Base-by-base conservation (phyloP, 2,329 filamentous ascomycete species). In the Penicillium griseofulvum region DNA sequence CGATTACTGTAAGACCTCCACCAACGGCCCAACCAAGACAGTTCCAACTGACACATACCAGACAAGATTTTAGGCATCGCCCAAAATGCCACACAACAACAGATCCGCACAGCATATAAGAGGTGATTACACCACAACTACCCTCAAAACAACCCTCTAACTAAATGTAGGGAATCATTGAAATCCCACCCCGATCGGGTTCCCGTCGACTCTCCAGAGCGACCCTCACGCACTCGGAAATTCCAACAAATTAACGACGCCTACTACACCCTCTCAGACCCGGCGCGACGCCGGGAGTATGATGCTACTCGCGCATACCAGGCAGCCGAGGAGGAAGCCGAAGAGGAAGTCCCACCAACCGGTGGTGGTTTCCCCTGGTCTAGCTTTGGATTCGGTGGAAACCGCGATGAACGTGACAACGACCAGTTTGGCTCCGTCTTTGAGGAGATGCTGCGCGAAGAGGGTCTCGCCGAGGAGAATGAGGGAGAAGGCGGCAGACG, bases 181-280 rank as follows among this genome's bases (percentile, higher is more conserved):
- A 96, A 94, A 76, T 91, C 90, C 61, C 93, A 97, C 73, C 93
- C 93, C 1, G 94, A 99, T 73, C 89, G 94, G 56, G 91, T 99
- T 38, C 82, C 91, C 28, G 78, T 83, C 62, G 86, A 91, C 75
- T 93, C 91, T 5, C 90, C 92, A 36, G 91, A 97, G 65, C 90
- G 93, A 60, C 74, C 85, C 22, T 75, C 83, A 12, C 89, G 92
- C 68, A 99, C 94, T 6, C 89, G 89, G 68, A 87, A 87, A 71
- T 96, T 96, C 78, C 91, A 96, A 74, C 84, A 89, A 62, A 89
- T 96, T 68, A 96, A 95, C 77, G 91, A 96, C 69, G 91, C 91
- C 59, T 96, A 96, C 80, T 96, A 90, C 74, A 92, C 90, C 0
- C 86, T 97, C 28, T 96, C 90, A 0, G 92, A 97, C 71, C 70